Percentiles rank a stretch among this genome's conserved stretches.
phyloP scores from a whole-genome alignment of 441 rosid species.

The Erodium texanum region DNA sequence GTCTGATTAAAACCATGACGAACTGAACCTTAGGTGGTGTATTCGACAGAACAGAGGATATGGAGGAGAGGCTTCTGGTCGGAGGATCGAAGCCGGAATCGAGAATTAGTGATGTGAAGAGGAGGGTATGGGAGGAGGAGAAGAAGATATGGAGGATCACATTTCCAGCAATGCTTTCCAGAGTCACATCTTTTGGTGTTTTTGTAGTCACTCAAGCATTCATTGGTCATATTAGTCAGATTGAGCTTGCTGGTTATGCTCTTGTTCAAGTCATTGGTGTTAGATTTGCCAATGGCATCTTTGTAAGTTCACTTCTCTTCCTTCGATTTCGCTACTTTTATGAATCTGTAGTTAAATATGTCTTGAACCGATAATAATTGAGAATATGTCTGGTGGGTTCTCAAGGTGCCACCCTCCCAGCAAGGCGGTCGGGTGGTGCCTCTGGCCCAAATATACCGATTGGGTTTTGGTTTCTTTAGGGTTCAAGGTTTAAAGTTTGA shows the following conservation, averaged over 20 bases:
- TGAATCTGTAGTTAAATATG: too few species aligned
- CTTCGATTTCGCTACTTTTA: too few species aligned
- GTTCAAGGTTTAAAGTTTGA: too few species aligned
- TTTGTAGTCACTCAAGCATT: constrained; percentile 33
- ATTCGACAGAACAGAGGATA: neutral
- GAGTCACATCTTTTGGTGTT: constrained; percentile 27
- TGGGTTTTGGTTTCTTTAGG: too few species aligned
- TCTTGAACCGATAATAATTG: too few species aligned
- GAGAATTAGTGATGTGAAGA: constrained; percentile 7
- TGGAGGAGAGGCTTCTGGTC: neutral
- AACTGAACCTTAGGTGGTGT: neutral
- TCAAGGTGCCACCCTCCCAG: too few species aligned
- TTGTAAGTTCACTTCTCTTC: constrained; percentile 30
- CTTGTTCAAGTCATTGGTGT: constrained; percentile 29
- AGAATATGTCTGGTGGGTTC: too few species aligned
- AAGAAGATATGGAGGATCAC: constrained; percentile 41
- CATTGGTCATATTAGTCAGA: constrained; percentile 31
- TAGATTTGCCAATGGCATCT: constrained; percentile 33
- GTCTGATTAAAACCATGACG: neutral
- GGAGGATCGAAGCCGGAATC: neutral
- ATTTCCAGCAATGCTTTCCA: constrained; percentile 30
- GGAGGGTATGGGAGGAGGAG: constrained; percentile 42
- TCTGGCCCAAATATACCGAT: too few species aligned
- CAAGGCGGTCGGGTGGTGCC: too few species aligned
- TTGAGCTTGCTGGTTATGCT: constrained; percentile 39